phyloP scores from a whole-genome alignment of 169 alveolate species.

The Perkinsus olseni region DNA sequence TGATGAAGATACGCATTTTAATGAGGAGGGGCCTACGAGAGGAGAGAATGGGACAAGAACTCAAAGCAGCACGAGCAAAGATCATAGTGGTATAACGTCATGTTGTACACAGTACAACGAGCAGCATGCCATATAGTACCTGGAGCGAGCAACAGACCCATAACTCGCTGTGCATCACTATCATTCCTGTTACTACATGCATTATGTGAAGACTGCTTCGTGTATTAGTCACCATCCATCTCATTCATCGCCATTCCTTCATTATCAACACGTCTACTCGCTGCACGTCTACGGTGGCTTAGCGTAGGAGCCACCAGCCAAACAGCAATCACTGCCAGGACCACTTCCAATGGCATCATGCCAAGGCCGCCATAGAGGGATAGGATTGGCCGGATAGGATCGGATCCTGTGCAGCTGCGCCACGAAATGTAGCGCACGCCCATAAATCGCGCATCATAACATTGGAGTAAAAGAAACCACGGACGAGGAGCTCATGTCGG shows the following conservation, averaged over 20 bases:
- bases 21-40: too few species aligned
- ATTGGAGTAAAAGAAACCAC: too few species aligned
- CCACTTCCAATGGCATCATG: not conserved
- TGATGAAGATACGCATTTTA: too few species aligned
- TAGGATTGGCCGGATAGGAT: not conserved
- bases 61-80: too few species aligned
- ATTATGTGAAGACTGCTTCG: not conserved
- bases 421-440: not conserved
- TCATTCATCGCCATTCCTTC: not conserved
- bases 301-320: not conserved
- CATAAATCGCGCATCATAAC: too few species aligned
- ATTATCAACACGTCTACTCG: not conserved
- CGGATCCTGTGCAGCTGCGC: not conserved
- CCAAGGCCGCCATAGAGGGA: not conserved
- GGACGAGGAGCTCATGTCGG: too few species aligned
- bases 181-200: too few species aligned
- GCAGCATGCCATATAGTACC: too few species aligned
- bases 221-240: not conserved
- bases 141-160: too few species aligned
- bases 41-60: too few species aligned
- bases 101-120: too few species aligned
- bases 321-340: not conserved
- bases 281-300: not conserved
- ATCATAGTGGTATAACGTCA: too few species aligned
- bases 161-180: not conserved